These are phyloP conservation scores for Cutaneotrichosporon spelunceum DNA, from an alignment of 1,284 basidiomycete species.

Conservation along the genomic window DNA sequence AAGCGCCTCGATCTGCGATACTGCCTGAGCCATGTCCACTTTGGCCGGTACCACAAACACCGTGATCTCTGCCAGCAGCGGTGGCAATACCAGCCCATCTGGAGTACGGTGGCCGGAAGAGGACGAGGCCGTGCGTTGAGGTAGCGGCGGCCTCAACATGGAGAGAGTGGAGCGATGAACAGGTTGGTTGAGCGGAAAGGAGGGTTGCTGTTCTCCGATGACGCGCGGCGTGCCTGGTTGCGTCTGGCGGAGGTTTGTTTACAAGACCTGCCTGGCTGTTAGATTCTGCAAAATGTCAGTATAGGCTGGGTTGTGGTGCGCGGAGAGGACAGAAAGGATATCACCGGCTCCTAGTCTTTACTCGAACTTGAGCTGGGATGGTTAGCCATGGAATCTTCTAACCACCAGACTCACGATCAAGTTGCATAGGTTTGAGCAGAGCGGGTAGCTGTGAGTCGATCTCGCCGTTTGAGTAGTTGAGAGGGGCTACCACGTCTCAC, in stretches of 20 bases:
- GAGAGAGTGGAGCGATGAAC: background rate
- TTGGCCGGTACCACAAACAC: constrained; percentile 48
- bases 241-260: background rate
- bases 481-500: background rate
- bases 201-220: background rate
- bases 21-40: constrained; percentile 27
- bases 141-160: constrained; percentile 3
- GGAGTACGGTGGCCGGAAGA: background rate
- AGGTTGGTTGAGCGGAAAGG: background rate
- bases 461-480: background rate
- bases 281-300: too few species aligned
- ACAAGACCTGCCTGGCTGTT: too few species aligned
- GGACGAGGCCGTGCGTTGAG: background rate
- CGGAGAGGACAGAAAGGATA: background rate
- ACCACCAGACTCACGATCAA: background rate
- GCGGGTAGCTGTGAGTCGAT: background rate
- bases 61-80: constrained; percentile 40
- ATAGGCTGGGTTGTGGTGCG: background rate
- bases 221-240: constrained; percentile 4
- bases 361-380: background rate
- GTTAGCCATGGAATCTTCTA: background rate
- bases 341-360: background rate
- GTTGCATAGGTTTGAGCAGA: background rate
- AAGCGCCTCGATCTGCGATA: constrained; percentile 40
- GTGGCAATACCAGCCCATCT: constrained; percentile 20